Evolutionary conservation across 768 basidiomycete species (phyloP).

Genomic region (Gymnopilus junonius): DNA sequence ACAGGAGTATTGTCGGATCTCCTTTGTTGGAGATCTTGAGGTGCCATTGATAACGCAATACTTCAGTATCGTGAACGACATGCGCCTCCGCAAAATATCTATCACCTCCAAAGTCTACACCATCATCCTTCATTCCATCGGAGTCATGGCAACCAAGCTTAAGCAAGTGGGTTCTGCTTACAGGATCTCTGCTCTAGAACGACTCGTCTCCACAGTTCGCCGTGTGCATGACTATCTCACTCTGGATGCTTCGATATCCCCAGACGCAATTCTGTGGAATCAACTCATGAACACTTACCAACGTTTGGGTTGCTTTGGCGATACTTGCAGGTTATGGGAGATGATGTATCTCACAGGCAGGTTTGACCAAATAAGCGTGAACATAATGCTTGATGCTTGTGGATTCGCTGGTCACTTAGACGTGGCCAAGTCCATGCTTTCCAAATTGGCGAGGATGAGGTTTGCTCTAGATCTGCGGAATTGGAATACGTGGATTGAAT

Average conservation of each 20-base stretch:
- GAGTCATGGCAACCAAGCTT: conserved; percentile 43
- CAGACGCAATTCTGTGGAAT: conserved; percentile 75
- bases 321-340: conserved; percentile 84
- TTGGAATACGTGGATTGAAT: conserved; percentile 87
- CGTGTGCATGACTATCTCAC: conserved; percentile 77
- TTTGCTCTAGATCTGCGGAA: conserved; percentile 66
- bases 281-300: conserved; percentile 91
- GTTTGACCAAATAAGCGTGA: conserved; percentile 68
- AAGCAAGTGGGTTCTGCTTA: conserved; percentile 13
- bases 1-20: conserved; percentile 61
- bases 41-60: conserved; percentile 58
- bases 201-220: conserved; percentile 54
- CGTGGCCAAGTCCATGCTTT: conserved; percentile 59
- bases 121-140: conserved; percentile 63
- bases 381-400: conserved; percentile 87
- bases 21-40: conserved; percentile 46
- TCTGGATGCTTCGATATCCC: conserved; percentile 77
- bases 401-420: conserved; percentile 58
- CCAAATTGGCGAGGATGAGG: conserved; percentile 49
- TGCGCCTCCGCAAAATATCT: conserved; percentile 66
- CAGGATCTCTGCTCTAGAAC: conserved; percentile 19
- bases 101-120: conserved; percentile 68
- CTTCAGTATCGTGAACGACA: conserved; percentile 80
- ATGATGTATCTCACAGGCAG: conserved; percentile 61
- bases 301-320: conserved; percentile 69